Evolutionary conservation across 2,329 filamentous ascomycete species (phyloP), one percentile per base, ranked within the genome.

Genomic region (Stachybotrys chlorohalonatus): DNA sequence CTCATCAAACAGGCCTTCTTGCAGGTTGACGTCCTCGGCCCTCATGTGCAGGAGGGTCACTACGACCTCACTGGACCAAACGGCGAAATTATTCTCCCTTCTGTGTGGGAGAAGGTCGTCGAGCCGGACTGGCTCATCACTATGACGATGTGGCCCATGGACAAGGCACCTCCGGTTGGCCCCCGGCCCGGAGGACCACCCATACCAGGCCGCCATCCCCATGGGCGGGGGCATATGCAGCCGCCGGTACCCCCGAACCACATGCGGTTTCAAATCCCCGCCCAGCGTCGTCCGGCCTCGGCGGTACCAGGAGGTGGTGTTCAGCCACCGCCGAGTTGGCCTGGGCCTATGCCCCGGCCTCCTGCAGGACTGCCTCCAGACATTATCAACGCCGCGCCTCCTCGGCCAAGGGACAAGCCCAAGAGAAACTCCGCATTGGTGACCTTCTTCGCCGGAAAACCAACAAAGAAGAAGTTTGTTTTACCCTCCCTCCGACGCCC

Each of bases 1-100:
- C 79, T 94, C 45, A 93, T 94, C 67, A 87, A 87, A 65, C 89
- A 93, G 73, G 89, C 89, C 16, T 94, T 94, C 66, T 68, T 87
- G 17, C 87, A 92, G 61, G 85, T 94, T 52, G 88, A 91, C 51
- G 75, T 85, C 11, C 84, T 93, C 53, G 87, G 87, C 1, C 85
- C 84, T 15, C 86, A 90, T 61, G 89, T 94, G 31, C 82, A 85
- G 59, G 81, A 88, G 55, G 88, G 89, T 1, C 87, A 90, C 64
- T 94, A 91, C 68, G 89, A 94, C 66, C 74, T 94, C 47, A 80
- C 90, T 52, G 89, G 87, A 0, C 88, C 89, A 5, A 83, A 90
- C 62, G 86, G 86, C 47, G 87, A 94, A 67, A 91, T 93, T 59
- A 92, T 94, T 62, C 81, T 94, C 47, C 87, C 89, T 6, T 64